Evolutionary conservation across 768 basidiomycete genomes (phyloP).

Genomic region (Tubosaeta brunneosetosa): DNA sequence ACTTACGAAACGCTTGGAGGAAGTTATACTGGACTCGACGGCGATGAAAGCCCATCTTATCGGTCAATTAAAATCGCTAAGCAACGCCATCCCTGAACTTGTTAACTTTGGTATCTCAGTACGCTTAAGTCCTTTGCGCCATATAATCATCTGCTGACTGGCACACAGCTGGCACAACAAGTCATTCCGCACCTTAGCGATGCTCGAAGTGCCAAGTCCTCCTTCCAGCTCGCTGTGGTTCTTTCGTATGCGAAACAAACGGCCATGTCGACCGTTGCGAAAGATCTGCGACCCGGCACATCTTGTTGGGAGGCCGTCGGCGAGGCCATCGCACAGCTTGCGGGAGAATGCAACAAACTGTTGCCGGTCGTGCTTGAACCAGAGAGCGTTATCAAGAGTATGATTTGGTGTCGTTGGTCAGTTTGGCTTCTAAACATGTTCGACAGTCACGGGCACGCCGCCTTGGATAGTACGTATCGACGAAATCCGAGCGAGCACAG

Average conservation of each 20-base stretch:
- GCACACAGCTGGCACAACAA: slow-evolving; percentile 74
- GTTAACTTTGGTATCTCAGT: slow-evolving; percentile 92
- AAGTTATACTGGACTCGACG: slow-evolving; percentile 63
- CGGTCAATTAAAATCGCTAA: slow-evolving; percentile 68
- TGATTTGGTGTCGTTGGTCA: slow-evolving; percentile 21
- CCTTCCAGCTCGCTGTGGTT: slow-evolving; percentile 73
- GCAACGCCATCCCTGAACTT: slow-evolving; percentile 69
- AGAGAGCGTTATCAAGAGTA: slow-evolving; percentile 78
- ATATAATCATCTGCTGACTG: not conserved
- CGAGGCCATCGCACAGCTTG: slow-evolving; percentile 62
- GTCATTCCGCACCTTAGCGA: slow-evolving; percentile 85
- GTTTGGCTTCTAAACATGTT: not conserved
- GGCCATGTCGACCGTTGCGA: slow-evolving; percentile 64
- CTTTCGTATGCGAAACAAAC: slow-evolving; percentile 70
- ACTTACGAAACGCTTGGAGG: slow-evolving; percentile 80
- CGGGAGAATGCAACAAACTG: slow-evolving; percentile 65
- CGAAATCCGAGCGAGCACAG: slow-evolving; percentile 76
- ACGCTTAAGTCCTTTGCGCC: slow-evolving; percentile 18
- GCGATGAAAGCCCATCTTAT: slow-evolving; percentile 71
- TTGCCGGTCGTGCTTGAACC: slow-evolving; percentile 67
- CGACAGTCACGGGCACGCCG: slow-evolving; percentile 61
- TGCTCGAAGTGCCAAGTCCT: slow-evolving; percentile 66
- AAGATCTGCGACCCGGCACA: slow-evolving; percentile 57
- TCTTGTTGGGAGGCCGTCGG: slow-evolving; percentile 78
- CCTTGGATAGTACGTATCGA: slow-evolving; percentile 85